Percentiles rank a stretch among this genome's conserved stretches.
phyloP scores from a whole-genome alignment of 306 rosid genomes.

The Betula pendula region DNA sequence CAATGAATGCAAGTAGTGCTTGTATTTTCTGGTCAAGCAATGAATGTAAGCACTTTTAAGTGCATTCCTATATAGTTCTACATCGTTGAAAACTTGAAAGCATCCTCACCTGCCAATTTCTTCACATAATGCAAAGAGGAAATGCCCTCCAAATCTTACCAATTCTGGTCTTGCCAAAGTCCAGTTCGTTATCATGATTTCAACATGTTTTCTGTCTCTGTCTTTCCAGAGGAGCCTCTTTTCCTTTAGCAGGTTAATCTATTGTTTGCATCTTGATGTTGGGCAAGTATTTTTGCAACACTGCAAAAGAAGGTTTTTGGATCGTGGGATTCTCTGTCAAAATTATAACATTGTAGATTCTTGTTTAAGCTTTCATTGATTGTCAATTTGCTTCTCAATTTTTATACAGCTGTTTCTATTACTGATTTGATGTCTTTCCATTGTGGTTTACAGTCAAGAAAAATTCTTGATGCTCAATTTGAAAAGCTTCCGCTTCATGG shows the following conservation, averaged over 20 bases:
- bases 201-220: no score
- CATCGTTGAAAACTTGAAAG: not conserved
- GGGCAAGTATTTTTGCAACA: conserved; percentile 10
- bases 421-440: conserved; percentile 36
- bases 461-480: conserved; percentile 57
- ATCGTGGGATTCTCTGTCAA: conserved; percentile 1
- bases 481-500: conserved; percentile 95
- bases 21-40: not conserved
- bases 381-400: conserved; percentile 24
- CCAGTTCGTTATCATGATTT: not conserved
- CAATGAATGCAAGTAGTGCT: not conserved
- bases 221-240: no score
- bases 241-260: not conserved
- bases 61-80: not conserved
- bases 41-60: not conserved
- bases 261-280: not conserved
- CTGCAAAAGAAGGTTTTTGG: conserved; percentile 7
- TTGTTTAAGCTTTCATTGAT: no score
- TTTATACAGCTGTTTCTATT: conserved; percentile 16
- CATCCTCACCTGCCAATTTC: not conserved
- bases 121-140: not conserved
- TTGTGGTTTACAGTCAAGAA: conserved; percentile 62
- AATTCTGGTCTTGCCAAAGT: not conserved
- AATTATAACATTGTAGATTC: not conserved
- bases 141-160: not conserved